Conservation (phyloP, 108 stramenopile species). For the Mediolabrus comicus region DNA sequence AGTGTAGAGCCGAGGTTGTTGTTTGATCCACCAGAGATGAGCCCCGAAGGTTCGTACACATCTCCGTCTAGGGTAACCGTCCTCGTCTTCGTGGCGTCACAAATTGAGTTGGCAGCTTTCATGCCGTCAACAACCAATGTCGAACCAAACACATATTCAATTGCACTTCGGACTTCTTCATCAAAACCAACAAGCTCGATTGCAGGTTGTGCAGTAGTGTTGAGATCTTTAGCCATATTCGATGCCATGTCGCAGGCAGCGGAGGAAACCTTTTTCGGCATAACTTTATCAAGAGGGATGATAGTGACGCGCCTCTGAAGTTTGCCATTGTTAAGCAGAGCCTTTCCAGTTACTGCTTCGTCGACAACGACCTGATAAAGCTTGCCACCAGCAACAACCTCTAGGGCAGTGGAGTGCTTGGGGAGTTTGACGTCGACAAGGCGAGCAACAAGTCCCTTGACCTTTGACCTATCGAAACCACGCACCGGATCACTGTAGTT, state of each 20-base stretch:
- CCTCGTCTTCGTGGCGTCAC: conserved; percentile 87
- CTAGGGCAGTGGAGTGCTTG: conserved; percentile 89
- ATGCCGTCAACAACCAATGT: conserved; percentile 90
- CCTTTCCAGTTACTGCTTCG: conserved; percentile 94
- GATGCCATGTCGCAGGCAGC: conserved; percentile 51
- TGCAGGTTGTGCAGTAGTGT: conserved; percentile 82
- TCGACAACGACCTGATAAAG: conserved; percentile 98
- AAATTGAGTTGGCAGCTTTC: conserved; percentile 89
- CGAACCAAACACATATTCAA: conserved; percentile 95
- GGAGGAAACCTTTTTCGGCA: conserved; percentile 52
- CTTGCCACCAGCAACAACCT: conserved; percentile 94
- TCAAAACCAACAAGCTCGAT: conserved; percentile 96
- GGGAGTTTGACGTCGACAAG: conserved; percentile 83
- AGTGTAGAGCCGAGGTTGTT: conserved; percentile 81
- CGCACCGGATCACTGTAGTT: conserved; percentile 90
- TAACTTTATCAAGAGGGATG: conserved; percentile 96
- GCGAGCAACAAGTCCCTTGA: conserved; percentile 94
- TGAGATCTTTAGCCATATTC: conserved; percentile 67
- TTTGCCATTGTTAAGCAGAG: conserved; percentile 91
- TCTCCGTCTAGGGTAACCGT: conserved; percentile 97
- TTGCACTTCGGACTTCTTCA: conserved; percentile 90
- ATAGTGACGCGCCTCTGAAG: conserved; percentile 94
- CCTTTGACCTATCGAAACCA: conserved; percentile 92
- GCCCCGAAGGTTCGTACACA: conserved; percentile 96
- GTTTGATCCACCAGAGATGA: conserved; percentile 92